These are phyloP conservation scores for Epichloe sylvatica DNA, from an alignment of 2,329 filamentous ascomycete species.

Conservation along the genomic window DNA sequence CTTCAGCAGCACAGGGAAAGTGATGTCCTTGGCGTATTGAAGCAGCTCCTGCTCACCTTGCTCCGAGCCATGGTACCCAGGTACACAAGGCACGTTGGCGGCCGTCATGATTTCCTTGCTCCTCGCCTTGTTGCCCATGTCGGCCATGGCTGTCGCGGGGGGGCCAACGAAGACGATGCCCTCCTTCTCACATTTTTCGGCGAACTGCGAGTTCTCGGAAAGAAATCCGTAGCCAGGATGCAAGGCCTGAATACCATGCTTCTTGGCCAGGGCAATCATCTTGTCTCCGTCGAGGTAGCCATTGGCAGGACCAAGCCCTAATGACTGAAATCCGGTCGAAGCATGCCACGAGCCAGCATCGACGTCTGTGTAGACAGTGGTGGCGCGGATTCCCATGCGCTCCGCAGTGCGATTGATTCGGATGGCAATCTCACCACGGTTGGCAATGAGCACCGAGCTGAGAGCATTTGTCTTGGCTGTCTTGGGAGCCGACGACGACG, in stretches of 20 bases:
- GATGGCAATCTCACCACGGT: slow-evolving; percentile 91
- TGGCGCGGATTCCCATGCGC: slow-evolving; percentile 79
- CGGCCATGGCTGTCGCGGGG: slow-evolving; percentile 63
- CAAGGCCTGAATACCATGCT: slow-evolving; percentile 75
- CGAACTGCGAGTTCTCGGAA: slow-evolving; percentile 86
- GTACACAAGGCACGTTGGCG: slow-evolving; percentile 91
- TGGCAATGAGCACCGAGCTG: slow-evolving; percentile 83
- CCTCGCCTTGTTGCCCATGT: slow-evolving; percentile 87
- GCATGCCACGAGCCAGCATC: slow-evolving; percentile 83
- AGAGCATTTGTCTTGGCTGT: slow-evolving; percentile 35
- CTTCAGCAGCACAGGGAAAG: slow-evolving; percentile 63
- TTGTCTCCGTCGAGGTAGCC: slow-evolving; percentile 88
- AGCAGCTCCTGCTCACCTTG: slow-evolving; percentile 53
- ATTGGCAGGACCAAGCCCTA: slow-evolving; percentile 69
- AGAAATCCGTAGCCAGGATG: slow-evolving; percentile 95
- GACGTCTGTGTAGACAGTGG: slow-evolving; percentile 87
- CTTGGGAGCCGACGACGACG: slow-evolving; percentile 17
- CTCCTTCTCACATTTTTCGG: slow-evolving; percentile 72
- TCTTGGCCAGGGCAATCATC: slow-evolving; percentile 78
- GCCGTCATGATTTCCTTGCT: slow-evolving; percentile 95
- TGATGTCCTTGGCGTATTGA: slow-evolving; percentile 55
- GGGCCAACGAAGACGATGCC: slow-evolving; percentile 92
- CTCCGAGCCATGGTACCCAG: slow-evolving; percentile 81
- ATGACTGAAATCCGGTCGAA: slow-evolving; percentile 64
- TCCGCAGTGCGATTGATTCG: slow-evolving; percentile 81